Percentiles rank a stretch among this genome's conserved stretches.
Evolutionary conservation across 192 early-diverging fungal species (phyloP).

Genomic region (Spizellomyces sp.): DNA sequence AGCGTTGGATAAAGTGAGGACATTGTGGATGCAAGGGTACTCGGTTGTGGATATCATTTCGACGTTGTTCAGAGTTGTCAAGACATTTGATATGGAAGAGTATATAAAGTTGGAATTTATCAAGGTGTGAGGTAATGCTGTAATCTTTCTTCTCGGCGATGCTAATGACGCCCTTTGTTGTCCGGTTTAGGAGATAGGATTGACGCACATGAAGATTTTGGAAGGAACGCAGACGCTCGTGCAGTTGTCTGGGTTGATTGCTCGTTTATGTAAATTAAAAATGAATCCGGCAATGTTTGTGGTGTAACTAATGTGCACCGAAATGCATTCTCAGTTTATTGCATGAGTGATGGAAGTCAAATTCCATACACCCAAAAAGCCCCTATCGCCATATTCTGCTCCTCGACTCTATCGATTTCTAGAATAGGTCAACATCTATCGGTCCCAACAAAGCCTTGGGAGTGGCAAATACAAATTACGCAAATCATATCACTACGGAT

Average conservation of each 20-base stretch:
- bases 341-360: no score
- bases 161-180: background rate
- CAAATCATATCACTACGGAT: no score
- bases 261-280: conserved; percentile 52
- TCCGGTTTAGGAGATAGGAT: conserved; percentile 77
- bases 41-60: conserved; percentile 88
- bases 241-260: conserved; percentile 85
- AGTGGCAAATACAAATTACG: no score
- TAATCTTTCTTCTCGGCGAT: background rate
- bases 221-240: conserved; percentile 83
- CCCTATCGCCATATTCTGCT: no score
- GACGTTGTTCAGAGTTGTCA: conserved; percentile 89
- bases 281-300: conserved; percentile 33
- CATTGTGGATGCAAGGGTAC: conserved; percentile 85
- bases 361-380: no score
- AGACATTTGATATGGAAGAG: conserved; percentile 76
- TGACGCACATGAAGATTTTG: conserved; percentile 88
- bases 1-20: conserved; percentile 68
- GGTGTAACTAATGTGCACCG: conserved; percentile 7
- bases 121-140: conserved; percentile 50
- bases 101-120: conserved; percentile 83
- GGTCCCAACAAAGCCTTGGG: no score
- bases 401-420: no score
- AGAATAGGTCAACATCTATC: no score
- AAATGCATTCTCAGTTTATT: no score